These are phyloP conservation scores for Coniochaeta ligniaria DNA, from an alignment of 2,329 filamentous ascomycete species.

Conservation along the genomic window DNA sequence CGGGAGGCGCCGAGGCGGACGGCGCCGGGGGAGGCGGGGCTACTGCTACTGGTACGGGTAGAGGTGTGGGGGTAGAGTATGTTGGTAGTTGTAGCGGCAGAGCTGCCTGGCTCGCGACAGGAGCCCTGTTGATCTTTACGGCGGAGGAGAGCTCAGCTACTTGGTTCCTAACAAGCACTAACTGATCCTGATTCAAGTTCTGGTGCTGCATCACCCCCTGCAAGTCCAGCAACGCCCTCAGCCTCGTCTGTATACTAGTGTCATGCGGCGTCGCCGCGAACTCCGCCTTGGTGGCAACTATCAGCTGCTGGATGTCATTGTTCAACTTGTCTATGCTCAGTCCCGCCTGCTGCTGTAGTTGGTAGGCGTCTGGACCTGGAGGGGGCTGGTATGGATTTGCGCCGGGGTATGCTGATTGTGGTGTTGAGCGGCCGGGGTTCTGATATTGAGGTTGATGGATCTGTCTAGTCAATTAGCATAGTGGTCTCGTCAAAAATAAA, in stretches of 20 bases:
- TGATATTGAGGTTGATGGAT: slow-evolving; percentile 10
- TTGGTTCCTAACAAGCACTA: slow-evolving; percentile 79
- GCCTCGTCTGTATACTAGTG: slow-evolving; percentile 64
- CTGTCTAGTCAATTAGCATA: slow-evolving; percentile 6
- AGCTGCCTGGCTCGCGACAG: slow-evolving; percentile 14
- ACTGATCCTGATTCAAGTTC: slow-evolving; percentile 71
- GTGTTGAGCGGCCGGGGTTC: slow-evolving; percentile 18
- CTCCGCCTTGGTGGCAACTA: slow-evolving; percentile 64
- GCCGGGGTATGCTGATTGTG: slow-evolving; percentile 27
- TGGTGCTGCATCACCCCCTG: slow-evolving; percentile 73
- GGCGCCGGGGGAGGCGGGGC: slow-evolving; percentile 22
- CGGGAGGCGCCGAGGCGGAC: slow-evolving; percentile 17
- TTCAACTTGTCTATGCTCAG: slow-evolving; percentile 69
- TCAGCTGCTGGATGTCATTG: slow-evolving; percentile 74
- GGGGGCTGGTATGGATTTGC: slow-evolving; percentile 16
- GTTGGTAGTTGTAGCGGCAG: slow-evolving; percentile 19
- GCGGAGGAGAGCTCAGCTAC: slow-evolving; percentile 61
- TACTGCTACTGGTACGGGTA: slow-evolving; percentile 25
- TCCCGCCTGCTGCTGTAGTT: slow-evolving; percentile 26
- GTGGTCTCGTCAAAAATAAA: background rate
- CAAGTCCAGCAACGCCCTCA: slow-evolving; percentile 80
- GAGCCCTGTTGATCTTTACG: slow-evolving; percentile 49
- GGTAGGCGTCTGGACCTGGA: slow-evolving; percentile 15
- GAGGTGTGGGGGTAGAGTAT: slow-evolving; percentile 17
- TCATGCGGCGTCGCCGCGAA: slow-evolving; percentile 73